phyloP scores from a whole-genome alignment of 2,329 filamentous ascomycete species.

The Seiridium unicorne region DNA sequence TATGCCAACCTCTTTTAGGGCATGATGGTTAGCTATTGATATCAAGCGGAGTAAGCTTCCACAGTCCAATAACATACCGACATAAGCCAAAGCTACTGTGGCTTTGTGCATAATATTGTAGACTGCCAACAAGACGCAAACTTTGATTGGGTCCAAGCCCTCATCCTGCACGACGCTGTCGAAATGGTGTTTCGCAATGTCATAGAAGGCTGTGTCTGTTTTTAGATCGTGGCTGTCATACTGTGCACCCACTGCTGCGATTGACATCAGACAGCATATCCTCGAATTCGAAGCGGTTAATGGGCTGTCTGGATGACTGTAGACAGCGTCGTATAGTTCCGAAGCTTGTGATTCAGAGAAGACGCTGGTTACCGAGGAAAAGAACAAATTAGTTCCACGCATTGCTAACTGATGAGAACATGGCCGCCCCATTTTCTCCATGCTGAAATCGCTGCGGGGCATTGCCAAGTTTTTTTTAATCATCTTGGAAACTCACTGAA shows the following conservation, averaged over 20 bases:
- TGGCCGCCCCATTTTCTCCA: too few species aligned
- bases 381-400: too few species aligned
- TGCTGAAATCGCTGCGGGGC: too few species aligned
- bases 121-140: conserved; percentile 27
- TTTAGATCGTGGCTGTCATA: conserved; percentile 18
- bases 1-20: conserved; percentile 22
- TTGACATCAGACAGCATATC: conserved; percentile 22
- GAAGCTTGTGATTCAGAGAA: conserved; percentile 22
- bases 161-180: conserved; percentile 21
- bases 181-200: conserved; percentile 24
- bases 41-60: too few species aligned
- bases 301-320: conserved; percentile 11
- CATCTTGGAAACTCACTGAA: conserved; percentile 12
- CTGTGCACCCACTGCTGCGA: conserved; percentile 27
- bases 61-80: conserved; percentile 17
- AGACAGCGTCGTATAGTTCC: conserved; percentile 15
- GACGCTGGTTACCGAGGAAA: conserved; percentile 6
- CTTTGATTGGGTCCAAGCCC: conserved; percentile 25
- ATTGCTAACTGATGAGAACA: too few species aligned
- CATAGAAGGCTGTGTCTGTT: conserved; percentile 19
- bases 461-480: too few species aligned
- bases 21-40: background rate
- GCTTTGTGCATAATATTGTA: conserved; percentile 29
- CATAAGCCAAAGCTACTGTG: conserved; percentile 24
- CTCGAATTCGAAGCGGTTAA: conserved; percentile 8